phyloP scores from a whole-genome alignment of 2,329 filamentous ascomycete species.

The Hymenoscyphus repandus region DNA sequence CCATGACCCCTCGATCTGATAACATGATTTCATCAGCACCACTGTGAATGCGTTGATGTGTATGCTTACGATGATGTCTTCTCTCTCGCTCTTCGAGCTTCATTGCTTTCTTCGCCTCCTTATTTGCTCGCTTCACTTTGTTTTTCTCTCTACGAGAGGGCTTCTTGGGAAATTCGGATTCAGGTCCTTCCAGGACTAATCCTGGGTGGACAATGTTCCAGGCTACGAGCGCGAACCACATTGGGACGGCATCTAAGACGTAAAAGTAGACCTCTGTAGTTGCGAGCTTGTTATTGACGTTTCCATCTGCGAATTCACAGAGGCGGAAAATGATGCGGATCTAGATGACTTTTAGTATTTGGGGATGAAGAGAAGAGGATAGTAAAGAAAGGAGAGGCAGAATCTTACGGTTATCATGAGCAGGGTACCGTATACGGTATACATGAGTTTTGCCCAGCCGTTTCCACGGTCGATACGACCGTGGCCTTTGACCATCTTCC shows the following conservation, averaged over 20 bases:
- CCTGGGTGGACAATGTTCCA: conserved; percentile 32
- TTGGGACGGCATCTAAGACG: conserved; percentile 39
- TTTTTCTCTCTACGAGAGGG: not conserved
- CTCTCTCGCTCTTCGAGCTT: not conserved
- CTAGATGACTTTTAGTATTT: not conserved
- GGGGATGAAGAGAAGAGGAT: too few species aligned
- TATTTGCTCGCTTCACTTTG: not conserved
- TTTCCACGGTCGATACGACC: not conserved
- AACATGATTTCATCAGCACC: not conserved
- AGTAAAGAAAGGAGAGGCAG: too few species aligned
- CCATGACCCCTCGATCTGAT: too few species aligned
- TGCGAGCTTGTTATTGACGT: conserved; percentile 36
- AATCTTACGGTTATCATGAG: conserved; percentile 41
- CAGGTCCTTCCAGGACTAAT: not conserved
- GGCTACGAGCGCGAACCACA: conserved; percentile 34
- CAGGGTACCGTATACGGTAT: conserved; percentile 35
- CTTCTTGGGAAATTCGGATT: not conserved
- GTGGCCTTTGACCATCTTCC: conserved; percentile 8
- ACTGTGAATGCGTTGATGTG: not conserved
- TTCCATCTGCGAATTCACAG: conserved; percentile 40
- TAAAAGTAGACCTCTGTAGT: conserved; percentile 40
- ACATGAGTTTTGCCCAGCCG: conserved; percentile 30
- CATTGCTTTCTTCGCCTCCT: not conserved
- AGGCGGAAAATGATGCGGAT: conserved; percentile 32
- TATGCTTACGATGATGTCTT: not conserved